Percentiles rank a stretch among this genome's conserved stretches.
Evolutionary conservation across 2,329 filamentous ascomycete genomes (phyloP).

Genomic region (Aureobasidium sp.): DNA sequence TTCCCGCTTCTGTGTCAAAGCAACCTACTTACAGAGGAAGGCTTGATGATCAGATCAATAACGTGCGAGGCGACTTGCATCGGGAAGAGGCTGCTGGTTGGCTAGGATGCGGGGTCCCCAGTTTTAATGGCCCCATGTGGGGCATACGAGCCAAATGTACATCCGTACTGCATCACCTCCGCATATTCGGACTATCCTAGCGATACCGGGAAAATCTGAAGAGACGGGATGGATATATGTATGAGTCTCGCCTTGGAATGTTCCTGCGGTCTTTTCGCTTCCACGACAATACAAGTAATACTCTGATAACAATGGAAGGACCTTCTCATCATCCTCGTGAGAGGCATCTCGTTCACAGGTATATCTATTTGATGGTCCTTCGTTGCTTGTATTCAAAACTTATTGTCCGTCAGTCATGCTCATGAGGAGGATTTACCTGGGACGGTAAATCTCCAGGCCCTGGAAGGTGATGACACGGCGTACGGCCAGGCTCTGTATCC

Average conservation of each 20-base stretch:
- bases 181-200: neutral
- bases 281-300: neutral
- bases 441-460: constrained; percentile 48
- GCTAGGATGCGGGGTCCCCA: constrained; percentile 1
- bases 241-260: neutral
- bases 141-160: neutral
- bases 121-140: constrained; percentile 5
- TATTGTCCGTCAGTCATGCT: constrained; percentile 40
- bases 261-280: neutral
- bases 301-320: neutral
- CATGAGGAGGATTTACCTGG: constrained; percentile 51
- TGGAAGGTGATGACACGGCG: constrained; percentile 53
- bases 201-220: neutral
- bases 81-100: neutral
- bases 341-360: constrained; percentile 13
- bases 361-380: neutral
- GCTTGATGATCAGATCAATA: neutral
- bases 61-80: neutral
- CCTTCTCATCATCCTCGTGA: neutral
- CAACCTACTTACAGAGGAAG: neutral
- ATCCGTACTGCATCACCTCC: constrained; percentile 3
- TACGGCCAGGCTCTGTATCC: constrained; percentile 56
- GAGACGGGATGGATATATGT: neutral
- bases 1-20: constrained; percentile 1
- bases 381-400: neutral